A percentile compares a stretch with the other conserved stretches of the same genome.
Evolutionary conservation across 1,284 basidiomycete genomes (phyloP).

Genomic region (Vanrija pseudolonga): DNA sequence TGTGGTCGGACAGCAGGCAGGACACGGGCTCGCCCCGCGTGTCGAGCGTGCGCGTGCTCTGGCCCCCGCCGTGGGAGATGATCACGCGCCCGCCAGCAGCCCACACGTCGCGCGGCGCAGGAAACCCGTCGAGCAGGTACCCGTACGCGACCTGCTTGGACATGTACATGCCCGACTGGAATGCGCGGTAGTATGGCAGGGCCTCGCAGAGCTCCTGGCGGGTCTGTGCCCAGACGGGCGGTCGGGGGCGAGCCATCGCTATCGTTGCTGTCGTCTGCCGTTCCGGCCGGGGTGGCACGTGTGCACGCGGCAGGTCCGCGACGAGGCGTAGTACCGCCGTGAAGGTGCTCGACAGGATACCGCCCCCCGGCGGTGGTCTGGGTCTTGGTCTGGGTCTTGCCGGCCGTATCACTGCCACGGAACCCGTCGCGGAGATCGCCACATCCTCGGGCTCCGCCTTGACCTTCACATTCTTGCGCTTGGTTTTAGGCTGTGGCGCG

Average conservation of each 20-base stretch:
- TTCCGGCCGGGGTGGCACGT: not conserved
- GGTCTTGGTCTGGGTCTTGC: not conserved
- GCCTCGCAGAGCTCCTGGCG: conserved; percentile 46
- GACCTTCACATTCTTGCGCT: not conserved
- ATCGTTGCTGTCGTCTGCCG: not conserved
- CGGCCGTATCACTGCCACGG: too few relatives aligned
- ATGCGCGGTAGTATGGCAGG: conserved; percentile 45
- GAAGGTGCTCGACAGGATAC: conserved; percentile 24
- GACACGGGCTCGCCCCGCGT: not conserved
- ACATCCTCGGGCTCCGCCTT: too few relatives aligned
- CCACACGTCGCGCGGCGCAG: conserved; percentile 44
- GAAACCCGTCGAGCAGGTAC: conserved; percentile 42
- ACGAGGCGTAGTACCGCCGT: conserved; percentile 25
- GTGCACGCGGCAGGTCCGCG: conserved; percentile 2
- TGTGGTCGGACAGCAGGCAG: conserved; percentile 33
- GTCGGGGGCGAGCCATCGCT: conserved; percentile 11
- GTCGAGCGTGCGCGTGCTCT: conserved; percentile 14
- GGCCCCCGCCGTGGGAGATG: conserved; percentile 36
- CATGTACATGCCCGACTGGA: conserved; percentile 45
- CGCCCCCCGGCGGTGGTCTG: not conserved
- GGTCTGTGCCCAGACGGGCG: conserved; percentile 44
- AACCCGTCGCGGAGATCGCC: too few relatives aligned
- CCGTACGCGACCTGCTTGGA: conserved; percentile 32
- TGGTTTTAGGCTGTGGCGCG: not conserved
- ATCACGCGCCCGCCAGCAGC: conserved; percentile 35